Conservation (phyloP, 148 eudicot genomes). For the Talinum fruticosum region DNA sequence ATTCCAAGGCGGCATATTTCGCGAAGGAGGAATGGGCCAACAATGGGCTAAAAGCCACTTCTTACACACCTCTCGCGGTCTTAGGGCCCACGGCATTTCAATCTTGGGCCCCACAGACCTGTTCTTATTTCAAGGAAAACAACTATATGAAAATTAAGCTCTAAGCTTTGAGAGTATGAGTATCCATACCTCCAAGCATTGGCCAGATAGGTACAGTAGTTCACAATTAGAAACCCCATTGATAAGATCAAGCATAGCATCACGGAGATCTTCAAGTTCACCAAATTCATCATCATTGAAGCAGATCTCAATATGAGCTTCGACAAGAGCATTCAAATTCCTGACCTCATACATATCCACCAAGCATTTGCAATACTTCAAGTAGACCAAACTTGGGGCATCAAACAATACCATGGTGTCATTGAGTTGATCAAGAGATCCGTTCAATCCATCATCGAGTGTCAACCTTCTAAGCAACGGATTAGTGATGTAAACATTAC, state of each 20-base stretch:
- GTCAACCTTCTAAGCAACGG: constrained; percentile 17
- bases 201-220: constrained; percentile 25
- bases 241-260: constrained; percentile 13
- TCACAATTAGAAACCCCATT: constrained; percentile 15
- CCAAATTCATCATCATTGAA: constrained; percentile 16
- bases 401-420: neutral
- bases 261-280: constrained; percentile 14
- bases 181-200: constrained; percentile 27
- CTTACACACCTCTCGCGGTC: neutral
- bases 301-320: constrained; percentile 6
- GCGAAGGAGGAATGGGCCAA: neutral
- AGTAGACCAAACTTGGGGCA: constrained; percentile 17
- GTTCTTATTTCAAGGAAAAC: neutral
- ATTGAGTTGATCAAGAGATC: constrained; percentile 12
- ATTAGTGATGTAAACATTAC: constrained; percentile 12
- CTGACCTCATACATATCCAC: neutral
- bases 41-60: neutral
- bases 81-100: neutral
- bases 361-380: constrained; percentile 10
- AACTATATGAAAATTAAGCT: neutral
- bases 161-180: neutral
- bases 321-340: constrained; percentile 5
- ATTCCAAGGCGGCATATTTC: neutral
- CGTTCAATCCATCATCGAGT: neutral
- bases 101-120: neutral